Evolutionary conservation across 257 asterid genomes (phyloP), one percentile per base, ranked within the genome.

Genomic region (Plantago ovata): DNA sequence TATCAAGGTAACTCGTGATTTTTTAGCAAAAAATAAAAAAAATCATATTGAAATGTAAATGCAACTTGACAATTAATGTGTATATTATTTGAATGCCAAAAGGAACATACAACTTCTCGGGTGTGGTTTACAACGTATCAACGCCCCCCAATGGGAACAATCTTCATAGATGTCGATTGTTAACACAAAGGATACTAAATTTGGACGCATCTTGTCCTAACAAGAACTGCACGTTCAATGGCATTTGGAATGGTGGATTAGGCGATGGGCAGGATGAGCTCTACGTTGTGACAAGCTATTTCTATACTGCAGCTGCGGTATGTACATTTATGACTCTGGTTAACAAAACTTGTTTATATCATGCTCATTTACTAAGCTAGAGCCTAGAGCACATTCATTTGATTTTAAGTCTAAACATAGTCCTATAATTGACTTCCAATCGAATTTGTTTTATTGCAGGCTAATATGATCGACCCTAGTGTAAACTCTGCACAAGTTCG

Each of bases 231-330:
- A 62, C 90, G 10, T 84, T 84, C 62, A 58, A 73, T 48, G 90
- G 89, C n/a, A 42, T 71, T 5, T 79, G 94, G 94, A 82, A 56
- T 57, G 94, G 90, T 8, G 85, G 90, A 11, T 83, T 87, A 4
- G 90, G 94, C 10, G 73, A 32, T 7, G 87, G 94, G 42, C 66
- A 21, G 58, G 60, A 68, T 0, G 72, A 69, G 55, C 14, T 84
- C n/a, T 79, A 80, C 45, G 61, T 64, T 12, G 72, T 82, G 0
- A 82, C 87, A 0, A 77, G 36, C 38, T 77, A 77, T 73, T 79
- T 56, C 7, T 77, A 70, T 57, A 69, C 66, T 3, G 87, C 85
- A 1, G 53, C 43, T 4, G 70, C 45, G 81, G 88, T 80, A 63
- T 0, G 24, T 12, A 6, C 22, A 1, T 32, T 10, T 56, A 1